Base-by-base conservation (phyloP, 768 basidiomycete genomes). In the Pleurotus cornucopiae region DNA sequence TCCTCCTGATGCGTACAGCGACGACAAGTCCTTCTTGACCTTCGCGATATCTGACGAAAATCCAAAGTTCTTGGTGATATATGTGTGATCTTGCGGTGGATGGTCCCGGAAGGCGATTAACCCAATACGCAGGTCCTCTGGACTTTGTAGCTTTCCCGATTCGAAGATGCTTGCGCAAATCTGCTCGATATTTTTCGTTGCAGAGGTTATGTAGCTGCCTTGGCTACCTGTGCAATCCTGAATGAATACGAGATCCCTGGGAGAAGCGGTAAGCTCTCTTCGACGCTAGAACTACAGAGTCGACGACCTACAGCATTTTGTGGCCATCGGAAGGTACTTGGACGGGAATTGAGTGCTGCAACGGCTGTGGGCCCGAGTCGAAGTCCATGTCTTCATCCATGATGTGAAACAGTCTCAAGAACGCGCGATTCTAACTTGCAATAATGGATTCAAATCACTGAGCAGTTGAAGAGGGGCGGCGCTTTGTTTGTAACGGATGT, bases 31-130 rank as follows among this genome's bases (percentile, higher is more conserved):
- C 62, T 80, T 85, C 63, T 96, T 89, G 20, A 98, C 90, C 66
- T 89, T 82, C 63, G 81, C 78, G 62, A 96, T 94, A 67, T 96
- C 90, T 9, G 91, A 92, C 20, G 94, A 89, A 73, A 98, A 98
- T 2, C 91, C 91, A 78, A 94, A 93, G 68, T 90, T 94, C 76
- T 89, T 93, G 65, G 87, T 88, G 60, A 98, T 76, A 68, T 94
- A 98, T 55, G 94, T 94, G 64, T 91, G 92, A 67, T 98, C 95
- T 74, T 98, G 95, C 13, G 95, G 95, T 21, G 95, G 95, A 67
- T 98, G 93, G 74, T 98, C 95, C 59, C 96, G 84, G 73, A 95
- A 98, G 41, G 94, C 94, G 61, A 98, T 79, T 49, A 98, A 81
- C 57, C 95, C 97, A 40, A 98, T 85, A 60, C 93, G 84, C 18